Evolutionary conservation across 2,329 filamentous ascomycete species (phyloP).

Genomic region (Ophiosphaerella korrae): DNA sequence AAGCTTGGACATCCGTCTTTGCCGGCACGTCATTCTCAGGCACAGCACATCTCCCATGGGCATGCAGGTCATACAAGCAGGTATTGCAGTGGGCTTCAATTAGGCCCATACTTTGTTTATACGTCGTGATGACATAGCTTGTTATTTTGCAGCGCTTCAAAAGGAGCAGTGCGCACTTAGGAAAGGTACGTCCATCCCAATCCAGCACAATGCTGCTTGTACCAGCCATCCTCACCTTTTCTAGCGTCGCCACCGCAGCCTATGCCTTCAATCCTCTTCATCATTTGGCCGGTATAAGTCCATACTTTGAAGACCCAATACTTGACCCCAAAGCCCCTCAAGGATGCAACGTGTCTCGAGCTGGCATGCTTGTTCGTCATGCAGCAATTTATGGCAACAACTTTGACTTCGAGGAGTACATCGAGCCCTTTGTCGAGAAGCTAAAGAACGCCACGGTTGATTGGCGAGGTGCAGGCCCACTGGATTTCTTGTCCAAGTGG

Average conservation of each 20-base stretch:
- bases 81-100: background rate
- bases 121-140: conserved; percentile 3
- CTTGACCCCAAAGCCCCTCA: conserved; percentile 55
- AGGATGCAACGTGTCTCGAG: conserved; percentile 57
- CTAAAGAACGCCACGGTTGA: conserved; percentile 63
- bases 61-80: background rate
- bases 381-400: conserved; percentile 59
- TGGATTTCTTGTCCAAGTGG: conserved; percentile 65
- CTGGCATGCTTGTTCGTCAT: conserved; percentile 52
- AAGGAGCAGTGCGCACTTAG: background rate
- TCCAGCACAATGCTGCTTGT: conserved; percentile 19
- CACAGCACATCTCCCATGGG: too few species aligned
- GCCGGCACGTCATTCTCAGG: too few species aligned
- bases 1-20: too few species aligned
- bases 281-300: conserved; percentile 57
- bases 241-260: conserved; percentile 32
- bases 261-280: conserved; percentile 55
- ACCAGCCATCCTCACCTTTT: conserved; percentile 26
- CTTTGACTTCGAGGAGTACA: conserved; percentile 58
- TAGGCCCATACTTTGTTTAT: background rate
- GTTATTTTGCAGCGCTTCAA: background rate
- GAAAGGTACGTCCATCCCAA: conserved; percentile 12
- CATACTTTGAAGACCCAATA: conserved; percentile 57
- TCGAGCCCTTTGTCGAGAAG: conserved; percentile 61
- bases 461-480: conserved; percentile 61